Percentiles rank a stretch among this genome's conserved stretches.
Conservation (phyloP, 1,284 basidiomycete species). For the Meripilus lineatus region DNA sequence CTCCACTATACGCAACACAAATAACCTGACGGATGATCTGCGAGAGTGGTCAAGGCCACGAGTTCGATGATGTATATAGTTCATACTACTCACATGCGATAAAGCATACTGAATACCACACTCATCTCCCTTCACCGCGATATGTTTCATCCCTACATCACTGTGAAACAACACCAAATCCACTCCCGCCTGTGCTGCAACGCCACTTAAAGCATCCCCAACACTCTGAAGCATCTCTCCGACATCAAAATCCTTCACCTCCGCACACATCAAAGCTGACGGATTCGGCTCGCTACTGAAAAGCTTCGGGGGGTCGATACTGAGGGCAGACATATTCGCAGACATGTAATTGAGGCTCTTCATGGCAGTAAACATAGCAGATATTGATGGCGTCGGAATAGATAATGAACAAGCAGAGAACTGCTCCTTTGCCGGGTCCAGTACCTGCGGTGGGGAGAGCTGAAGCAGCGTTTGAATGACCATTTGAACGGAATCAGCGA, state of each 20-base stretch:
- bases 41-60: constrained; percentile 8
- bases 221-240: constrained; percentile 71
- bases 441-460: constrained; percentile 81
- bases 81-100: constrained; percentile 62
- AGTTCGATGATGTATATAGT: background rate
- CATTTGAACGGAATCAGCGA: constrained; percentile 84
- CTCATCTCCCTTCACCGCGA: constrained; percentile 82
- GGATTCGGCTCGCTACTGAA: constrained; percentile 6
- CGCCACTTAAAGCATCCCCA: constrained; percentile 81
- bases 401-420: constrained; percentile 83
- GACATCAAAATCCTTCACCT: constrained; percentile 51
- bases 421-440: constrained; percentile 89
- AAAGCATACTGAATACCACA: constrained; percentile 77
- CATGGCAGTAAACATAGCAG: constrained; percentile 86
- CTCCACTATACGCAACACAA: constrained; percentile 59
- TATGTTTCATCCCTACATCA: constrained; percentile 79
- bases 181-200: constrained; percentile 77
- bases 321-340: constrained; percentile 56
- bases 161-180: constrained; percentile 88
- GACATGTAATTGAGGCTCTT: constrained; percentile 89
- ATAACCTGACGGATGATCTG: constrained; percentile 86
- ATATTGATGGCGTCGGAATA: constrained; percentile 80
- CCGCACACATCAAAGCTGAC: constrained; percentile 8
- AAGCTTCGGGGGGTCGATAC: constrained; percentile 15
- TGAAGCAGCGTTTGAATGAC: constrained; percentile 87